Evolutionary conservation across 2,329 filamentous ascomycete species (phyloP), one percentile per base, ranked within the genome.

Genomic region (Apiospora rasikravindrae): DNA sequence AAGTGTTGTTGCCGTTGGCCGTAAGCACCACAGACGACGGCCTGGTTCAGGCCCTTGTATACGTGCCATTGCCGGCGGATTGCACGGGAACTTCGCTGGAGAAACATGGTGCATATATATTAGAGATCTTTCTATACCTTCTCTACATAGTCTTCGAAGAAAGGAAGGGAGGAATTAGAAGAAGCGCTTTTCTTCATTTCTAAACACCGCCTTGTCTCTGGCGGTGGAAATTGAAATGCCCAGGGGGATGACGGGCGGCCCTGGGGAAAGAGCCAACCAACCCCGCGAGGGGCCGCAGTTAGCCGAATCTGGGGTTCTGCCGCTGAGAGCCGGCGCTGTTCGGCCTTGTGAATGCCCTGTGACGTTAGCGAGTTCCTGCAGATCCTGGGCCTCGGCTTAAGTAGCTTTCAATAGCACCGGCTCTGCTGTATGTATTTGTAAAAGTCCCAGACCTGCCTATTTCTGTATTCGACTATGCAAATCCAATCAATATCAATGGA

Each of bases 1-100:
- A n/a, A 33, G 16, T 64, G 57, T 1, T 64, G 57, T 33, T 64
- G 57, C 19, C 37, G 57, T 72, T 78, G 76, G 69, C 78, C 72
- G 66, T 74, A 76, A 53, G 75, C 74, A 69, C 77, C 68, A 73
- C 78, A 74, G 75, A 79, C 74, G 76, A 80, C 78, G 76, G 82
- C 78, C 73, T 80, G 82, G 75, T 80, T 77, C 73, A 84, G 76
- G 75, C 82, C 80, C 72, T 79, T 84, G 77, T 83, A 85, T 69
- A 84, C 78, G 73, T 82, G 85, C 84, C 86, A 87, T 85, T 88
- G 87, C 74, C 83, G 84, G 74, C 84, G 84, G 74, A 89, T 78
- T 72, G 83, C 82, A 76, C 86, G 85, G 61, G 87, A 86, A 78
- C 86, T 83, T 74, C 86, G 82, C 76, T 85, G 87, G 71, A 89